These are phyloP conservation scores for Penicillium dipodomyicola DNA, from an alignment of 495 filamentous ascomycete species.

Conservation along the genomic window DNA sequence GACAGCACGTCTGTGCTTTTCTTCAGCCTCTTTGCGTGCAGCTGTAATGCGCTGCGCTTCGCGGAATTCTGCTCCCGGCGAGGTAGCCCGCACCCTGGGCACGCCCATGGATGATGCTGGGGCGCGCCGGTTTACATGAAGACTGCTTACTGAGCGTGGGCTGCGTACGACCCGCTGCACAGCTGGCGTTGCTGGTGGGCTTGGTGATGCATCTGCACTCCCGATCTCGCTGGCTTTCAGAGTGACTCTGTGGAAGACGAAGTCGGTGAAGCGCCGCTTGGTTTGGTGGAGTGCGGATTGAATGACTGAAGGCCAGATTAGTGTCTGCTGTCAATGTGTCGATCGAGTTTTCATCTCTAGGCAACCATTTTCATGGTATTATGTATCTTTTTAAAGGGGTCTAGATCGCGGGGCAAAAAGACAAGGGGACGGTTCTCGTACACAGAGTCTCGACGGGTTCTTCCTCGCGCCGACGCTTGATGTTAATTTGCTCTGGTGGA, in stretches of 20 bases:
- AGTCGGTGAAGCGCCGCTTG: constrained; percentile 52
- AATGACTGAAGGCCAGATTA: constrained; percentile 36
- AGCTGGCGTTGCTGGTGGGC: constrained; percentile 18
- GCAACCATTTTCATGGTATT: neutral
- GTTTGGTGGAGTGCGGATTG: constrained; percentile 46
- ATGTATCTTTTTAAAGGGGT: constrained; percentile 13
- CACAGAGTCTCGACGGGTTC: constrained; percentile 56
- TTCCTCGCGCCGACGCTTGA: constrained; percentile 57
- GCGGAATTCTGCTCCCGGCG: constrained; percentile 46
- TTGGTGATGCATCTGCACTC: constrained; percentile 15
- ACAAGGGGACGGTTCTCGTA: constrained; percentile 32
- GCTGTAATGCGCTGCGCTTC: constrained; percentile 37
- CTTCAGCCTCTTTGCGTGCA: constrained; percentile 32
- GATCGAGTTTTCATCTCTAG: neutral
- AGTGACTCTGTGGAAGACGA: constrained; percentile 45
- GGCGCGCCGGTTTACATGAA: constrained; percentile 24
- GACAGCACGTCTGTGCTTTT: constrained; percentile 30
- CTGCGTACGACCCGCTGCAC: constrained; percentile 33
- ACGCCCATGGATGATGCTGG: constrained; percentile 26
- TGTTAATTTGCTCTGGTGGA: constrained; percentile 53
- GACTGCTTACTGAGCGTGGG: constrained; percentile 45
- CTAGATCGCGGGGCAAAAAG: constrained; percentile 25
- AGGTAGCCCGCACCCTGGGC: constrained; percentile 43
- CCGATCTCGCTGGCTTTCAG: constrained; percentile 24
- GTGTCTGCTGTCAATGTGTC: neutral